Percentiles rank a stretch among this genome's conserved stretches.
These are phyloP conservation scores for Fusarium xylarioides DNA, from an alignment of 2,329 filamentous ascomycete species.

Conservation along the genomic window DNA sequence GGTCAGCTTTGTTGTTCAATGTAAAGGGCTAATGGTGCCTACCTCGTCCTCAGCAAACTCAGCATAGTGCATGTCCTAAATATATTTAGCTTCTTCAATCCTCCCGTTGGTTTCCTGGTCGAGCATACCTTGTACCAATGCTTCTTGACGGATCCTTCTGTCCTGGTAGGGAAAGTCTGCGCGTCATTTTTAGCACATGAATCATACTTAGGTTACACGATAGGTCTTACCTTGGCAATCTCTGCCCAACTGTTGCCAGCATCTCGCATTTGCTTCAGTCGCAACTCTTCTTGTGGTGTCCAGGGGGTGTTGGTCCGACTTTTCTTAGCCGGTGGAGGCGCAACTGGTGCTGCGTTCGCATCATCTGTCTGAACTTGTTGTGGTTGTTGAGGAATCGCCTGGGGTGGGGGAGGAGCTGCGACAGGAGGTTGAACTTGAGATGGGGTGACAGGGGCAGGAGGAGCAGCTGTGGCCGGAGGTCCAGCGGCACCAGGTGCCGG, in stretches of 20 bases:
- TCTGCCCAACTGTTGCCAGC: slow-evolving; percentile 95
- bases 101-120: neutral
- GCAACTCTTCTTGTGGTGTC: slow-evolving; percentile 92
- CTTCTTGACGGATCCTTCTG: slow-evolving; percentile 98
- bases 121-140: slow-evolving; percentile 93
- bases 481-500: slow-evolving; percentile 52
- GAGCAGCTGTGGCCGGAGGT: slow-evolving; percentile 48
- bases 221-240: slow-evolving; percentile 89
- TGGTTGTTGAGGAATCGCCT: slow-evolving; percentile 42
- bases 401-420: slow-evolving; percentile 44
- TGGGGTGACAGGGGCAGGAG: slow-evolving; percentile 46
- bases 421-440: slow-evolving; percentile 47
- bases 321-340: slow-evolving; percentile 78
- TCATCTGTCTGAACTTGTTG: slow-evolving; percentile 46
- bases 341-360: slow-evolving; percentile 40
- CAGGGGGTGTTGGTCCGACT: slow-evolving; percentile 98
- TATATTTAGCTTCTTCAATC: slow-evolving; percentile 13
- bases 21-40: slow-evolving; percentile 47
- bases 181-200: neutral
- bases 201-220: neutral
- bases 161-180: slow-evolving; percentile 91
- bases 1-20: slow-evolving; percentile 30
- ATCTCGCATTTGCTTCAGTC: slow-evolving; percentile 94
- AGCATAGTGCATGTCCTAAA: slow-evolving; percentile 97
- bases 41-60: slow-evolving; percentile 98